Base-by-base conservation (phyloP, 2,329 filamentous ascomycete genomes). In the Verticillium klebahnii region DNA sequence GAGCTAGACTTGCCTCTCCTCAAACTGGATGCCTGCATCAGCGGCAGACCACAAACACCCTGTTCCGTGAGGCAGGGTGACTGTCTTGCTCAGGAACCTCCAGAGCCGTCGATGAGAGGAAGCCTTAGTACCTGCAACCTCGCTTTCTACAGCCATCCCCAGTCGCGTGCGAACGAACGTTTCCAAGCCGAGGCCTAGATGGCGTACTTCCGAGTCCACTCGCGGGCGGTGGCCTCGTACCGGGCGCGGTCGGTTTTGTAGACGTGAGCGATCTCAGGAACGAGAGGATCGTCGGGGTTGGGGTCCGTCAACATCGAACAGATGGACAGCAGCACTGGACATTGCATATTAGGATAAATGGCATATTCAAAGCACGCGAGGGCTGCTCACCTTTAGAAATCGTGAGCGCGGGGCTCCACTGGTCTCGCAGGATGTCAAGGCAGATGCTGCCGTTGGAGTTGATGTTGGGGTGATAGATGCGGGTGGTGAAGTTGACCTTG, bases 401-500 rank as follows among this genome's bases (percentile, higher is more conserved):
- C 69, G 95, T 99, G 79, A 99, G 84, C 68, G 95, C 95, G 52
- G 95, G 95, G 78, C 93, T 97, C 95, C 95, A 99, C 83, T 99
- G 95, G 79, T 99, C 95, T 83, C 95, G 89, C 74, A 99, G 84
- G 75, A 99, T 99, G 75, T 99, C 95, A 77, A 99, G 82, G 79
- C 95, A 99, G 80, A 99, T 99, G 80, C 93, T 97, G 79, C 95
- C 95, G 79, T 98, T 98, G 70, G 92, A 96, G 88, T 99, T 99
- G 92, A 99, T 99, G 83, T 99, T 99, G 73, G 95, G 95, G 83
- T 99, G 95, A 79, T 99, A 99, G 84, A 99, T 98, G 76, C 94
- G 91, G 68, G 95, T 99, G 72, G 93, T 98, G 87, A 99, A 99
- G 90, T 97, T 97, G 81, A 99, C 93, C 88, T 99, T 99, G 71